Percentiles rank a stretch among this genome's conserved stretches.
phyloP scores from a whole-genome alignment of 73 alveolate genomes.

The Symbiodinium pilosum region DNA sequence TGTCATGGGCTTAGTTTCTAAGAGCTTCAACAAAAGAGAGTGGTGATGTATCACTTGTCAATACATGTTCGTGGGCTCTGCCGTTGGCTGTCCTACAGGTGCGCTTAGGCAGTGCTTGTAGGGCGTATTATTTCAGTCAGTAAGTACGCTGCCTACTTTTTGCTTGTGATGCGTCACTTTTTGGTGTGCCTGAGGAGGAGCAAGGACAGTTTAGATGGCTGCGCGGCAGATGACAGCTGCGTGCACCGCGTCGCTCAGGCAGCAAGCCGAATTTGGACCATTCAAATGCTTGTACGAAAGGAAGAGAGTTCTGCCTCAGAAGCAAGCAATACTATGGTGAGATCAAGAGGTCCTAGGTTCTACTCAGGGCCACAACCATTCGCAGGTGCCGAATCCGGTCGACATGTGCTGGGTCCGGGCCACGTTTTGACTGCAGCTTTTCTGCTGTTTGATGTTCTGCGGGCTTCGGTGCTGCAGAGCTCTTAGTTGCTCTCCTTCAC shows the following conservation, averaged over 20 bases:
- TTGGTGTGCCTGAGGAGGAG: no score
- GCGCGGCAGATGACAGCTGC: conserved; percentile 56
- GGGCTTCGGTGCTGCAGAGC: no score
- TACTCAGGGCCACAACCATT: neutral
- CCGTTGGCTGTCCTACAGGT: no score
- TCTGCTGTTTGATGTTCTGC: no score
- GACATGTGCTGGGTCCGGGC: conserved; percentile 39
- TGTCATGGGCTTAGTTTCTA: neutral
- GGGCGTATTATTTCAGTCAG: no score
- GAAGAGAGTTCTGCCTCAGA: no score
- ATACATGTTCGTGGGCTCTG: no score
- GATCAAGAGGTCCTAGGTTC: neutral
- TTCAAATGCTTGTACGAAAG: no score
- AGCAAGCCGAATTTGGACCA: neutral
- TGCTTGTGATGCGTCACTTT: no score
- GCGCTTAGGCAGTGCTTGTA: no score
- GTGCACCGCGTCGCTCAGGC: conserved; percentile 77
- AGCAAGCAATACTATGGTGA: no score
- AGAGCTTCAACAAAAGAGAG: neutral
- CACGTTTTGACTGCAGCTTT: neutral
- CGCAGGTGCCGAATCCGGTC: conserved; percentile 33
- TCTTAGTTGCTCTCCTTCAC: neutral
- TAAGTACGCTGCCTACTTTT: no score
- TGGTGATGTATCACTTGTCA: neutral
- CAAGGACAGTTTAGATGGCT: conserved; percentile 25